These are phyloP conservation scores for Botrytis elliptica DNA, from an alignment of 2,329 filamentous ascomycete genomes.

Conservation along the genomic window DNA sequence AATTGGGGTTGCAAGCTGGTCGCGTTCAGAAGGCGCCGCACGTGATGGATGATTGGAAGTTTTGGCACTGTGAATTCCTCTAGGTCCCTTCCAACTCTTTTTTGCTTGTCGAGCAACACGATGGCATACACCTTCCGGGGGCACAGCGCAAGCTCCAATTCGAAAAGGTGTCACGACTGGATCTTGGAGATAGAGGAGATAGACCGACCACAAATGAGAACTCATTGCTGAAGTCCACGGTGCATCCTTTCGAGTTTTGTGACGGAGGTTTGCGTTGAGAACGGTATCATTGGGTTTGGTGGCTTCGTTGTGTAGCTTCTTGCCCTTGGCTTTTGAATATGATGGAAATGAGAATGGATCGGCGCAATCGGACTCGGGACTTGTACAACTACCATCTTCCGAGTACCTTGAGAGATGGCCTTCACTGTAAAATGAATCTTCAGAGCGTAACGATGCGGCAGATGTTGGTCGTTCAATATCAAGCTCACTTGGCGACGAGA, in stretches of 20 bases:
- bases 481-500: slow-evolving; percentile 27
- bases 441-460: slow-evolving; percentile 41
- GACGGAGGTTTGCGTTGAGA: slow-evolving; percentile 34
- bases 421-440: slow-evolving; percentile 56
- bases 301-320: slow-evolving; percentile 19
- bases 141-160: slow-evolving; percentile 61
- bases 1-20: slow-evolving; percentile 57
- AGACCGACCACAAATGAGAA: slow-evolving; percentile 64
- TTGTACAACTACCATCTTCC: slow-evolving; percentile 55
- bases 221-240: slow-evolving; percentile 66
- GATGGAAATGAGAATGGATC: slow-evolving; percentile 40
- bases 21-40: slow-evolving; percentile 41
- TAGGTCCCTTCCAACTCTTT: slow-evolving; percentile 65
- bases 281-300: slow-evolving; percentile 2
- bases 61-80: slow-evolving; percentile 30
- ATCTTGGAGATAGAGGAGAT: slow-evolving; percentile 63
- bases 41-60: slow-evolving; percentile 22
- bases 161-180: slow-evolving; percentile 66
- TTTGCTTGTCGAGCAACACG: slow-evolving; percentile 66
- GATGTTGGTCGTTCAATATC: slow-evolving; percentile 34
- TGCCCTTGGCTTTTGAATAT: slow-evolving; percentile 32
- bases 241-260: slow-evolving; percentile 43
- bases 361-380: slow-evolving; percentile 47
- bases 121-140: slow-evolving; percentile 62
- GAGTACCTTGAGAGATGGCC: slow-evolving; percentile 57